Evolutionary conservation across 306 rosid genomes (phyloP), one percentile per base, ranked within the genome.

Genomic region (Argentina anserina): DNA sequence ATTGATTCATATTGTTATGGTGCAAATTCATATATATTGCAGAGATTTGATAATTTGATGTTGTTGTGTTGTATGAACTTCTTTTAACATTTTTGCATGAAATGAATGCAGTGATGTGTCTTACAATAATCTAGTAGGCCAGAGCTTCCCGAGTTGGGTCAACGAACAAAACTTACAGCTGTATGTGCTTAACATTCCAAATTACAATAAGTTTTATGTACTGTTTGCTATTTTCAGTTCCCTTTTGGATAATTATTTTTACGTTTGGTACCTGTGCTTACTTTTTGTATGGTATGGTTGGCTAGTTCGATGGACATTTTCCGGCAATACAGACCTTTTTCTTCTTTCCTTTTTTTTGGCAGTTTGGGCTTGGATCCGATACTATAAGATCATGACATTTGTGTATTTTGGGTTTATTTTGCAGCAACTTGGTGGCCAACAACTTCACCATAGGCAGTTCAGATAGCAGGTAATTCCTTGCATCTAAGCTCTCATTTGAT

Each of bases 361-460:
- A 26, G 55, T 25, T 15, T 25, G 26, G 28, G n/a, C 14, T 10
- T 31, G 59, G 29, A 52, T 21, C 13, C 9, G 21, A 3, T 26
- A 52, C 26, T 12, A 50, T 50, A 47, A 56, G 62, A 20, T 75
- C 73, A 78, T 82, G 23, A 73, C 68, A 63, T 49, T 49, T 45
- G 4, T 10, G 36, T 70, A 23, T 45, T 47, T 75, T 73, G 69
- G 63, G 46, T 72, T 34, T 81, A 63, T 47, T 65, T 56, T 83
- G 79, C 92, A 93, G 97, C 52, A 93, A 93, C 72, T 73, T 86
- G 52, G 96, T 93, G n/a, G 96, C 88, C 75, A 93, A 90, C 92
- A 86, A 87, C 79, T 84, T 90, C 56, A 83, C 82, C n/a, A 39
- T 83, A 71, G 84, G 71, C 5, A 62, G 76, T 61, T 86, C 86